Evolutionary conservation across 106 monocot species (phyloP).

Genomic region (Amphibolis antarctica): DNA sequence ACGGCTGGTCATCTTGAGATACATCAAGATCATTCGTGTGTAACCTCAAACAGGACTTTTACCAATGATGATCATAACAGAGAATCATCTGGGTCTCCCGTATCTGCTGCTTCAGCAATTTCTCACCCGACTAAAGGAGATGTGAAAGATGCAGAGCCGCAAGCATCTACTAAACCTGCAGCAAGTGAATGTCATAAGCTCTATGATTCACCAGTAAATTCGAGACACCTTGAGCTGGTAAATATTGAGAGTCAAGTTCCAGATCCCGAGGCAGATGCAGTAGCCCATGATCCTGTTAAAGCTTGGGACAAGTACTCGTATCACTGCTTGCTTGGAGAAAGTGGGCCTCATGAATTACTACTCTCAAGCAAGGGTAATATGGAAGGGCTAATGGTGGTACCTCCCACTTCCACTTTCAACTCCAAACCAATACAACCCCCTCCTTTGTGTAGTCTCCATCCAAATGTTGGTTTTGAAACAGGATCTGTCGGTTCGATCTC

Average conservation of each 20-base stretch:
- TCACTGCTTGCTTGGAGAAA: slow-evolving; percentile 39
- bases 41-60: slow-evolving; percentile 15
- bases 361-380: not conserved
- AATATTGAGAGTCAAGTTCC: slow-evolving; percentile 4
- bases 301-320: slow-evolving; percentile 9
- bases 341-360: slow-evolving; percentile 12
- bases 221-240: slow-evolving; percentile 1
- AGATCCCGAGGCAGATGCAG: not conserved
- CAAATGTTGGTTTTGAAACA: slow-evolving; percentile 8
- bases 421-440: slow-evolving; percentile 6
- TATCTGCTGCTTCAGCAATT: slow-evolving; percentile 34
- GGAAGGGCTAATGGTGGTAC: slow-evolving; percentile 1
- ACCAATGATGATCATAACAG: slow-evolving; percentile 9
- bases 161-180: not conserved
- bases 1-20: slow-evolving; percentile 20
- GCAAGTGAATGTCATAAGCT: not conserved
- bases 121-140: slow-evolving; percentile 21
- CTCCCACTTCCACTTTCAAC: slow-evolving; percentile 12
- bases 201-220: not conserved
- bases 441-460: slow-evolving; percentile 12
- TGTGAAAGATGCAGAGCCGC: slow-evolving; percentile 3
- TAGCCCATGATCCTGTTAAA: slow-evolving; percentile 1
- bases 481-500: not conserved
- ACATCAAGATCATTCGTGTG: slow-evolving; percentile 40
- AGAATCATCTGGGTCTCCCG: slow-evolving; percentile 30